phyloP scores from a whole-genome alignment of 306 rosid species.

The Quercus gilva region DNA sequence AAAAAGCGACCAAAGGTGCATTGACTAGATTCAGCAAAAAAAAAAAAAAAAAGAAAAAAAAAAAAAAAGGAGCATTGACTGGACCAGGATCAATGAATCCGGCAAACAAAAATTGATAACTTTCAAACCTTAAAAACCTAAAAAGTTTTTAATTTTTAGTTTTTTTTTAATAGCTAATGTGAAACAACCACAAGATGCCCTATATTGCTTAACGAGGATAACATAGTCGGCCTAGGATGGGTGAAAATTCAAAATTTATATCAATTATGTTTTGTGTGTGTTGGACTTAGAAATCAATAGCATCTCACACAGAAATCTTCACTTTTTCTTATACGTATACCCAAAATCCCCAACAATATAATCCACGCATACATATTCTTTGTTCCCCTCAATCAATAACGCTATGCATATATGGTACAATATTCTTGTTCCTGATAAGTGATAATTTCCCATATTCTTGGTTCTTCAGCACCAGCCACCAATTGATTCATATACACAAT shows the following conservation, averaged over 20 bases:
- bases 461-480: too few species aligned
- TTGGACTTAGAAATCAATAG: not conserved
- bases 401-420: not conserved
- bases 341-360: not conserved
- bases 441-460: not conserved
- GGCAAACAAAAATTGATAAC: too few species aligned
- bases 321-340: not conserved
- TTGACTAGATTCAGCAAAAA: not conserved
- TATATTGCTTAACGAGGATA: too few species aligned
- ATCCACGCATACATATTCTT: too few species aligned
- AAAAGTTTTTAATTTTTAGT: too few species aligned
- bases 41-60: too few species aligned
- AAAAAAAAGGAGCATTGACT: not conserved
- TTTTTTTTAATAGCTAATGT: too few species aligned
- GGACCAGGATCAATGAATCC: too few species aligned
- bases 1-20: not conserved
- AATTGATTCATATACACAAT: not conserved
- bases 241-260: not conserved
- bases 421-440: not conserved
- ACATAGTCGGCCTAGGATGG: too few species aligned
- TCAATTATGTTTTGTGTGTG: not conserved
- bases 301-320: not conserved
- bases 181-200: too few species aligned
- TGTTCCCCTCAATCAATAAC: not conserved
- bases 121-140: too few species aligned